Evolutionary conservation across 208 protist genomes (phyloP).

Genomic region (Trypanosoma scelopori): DNA sequence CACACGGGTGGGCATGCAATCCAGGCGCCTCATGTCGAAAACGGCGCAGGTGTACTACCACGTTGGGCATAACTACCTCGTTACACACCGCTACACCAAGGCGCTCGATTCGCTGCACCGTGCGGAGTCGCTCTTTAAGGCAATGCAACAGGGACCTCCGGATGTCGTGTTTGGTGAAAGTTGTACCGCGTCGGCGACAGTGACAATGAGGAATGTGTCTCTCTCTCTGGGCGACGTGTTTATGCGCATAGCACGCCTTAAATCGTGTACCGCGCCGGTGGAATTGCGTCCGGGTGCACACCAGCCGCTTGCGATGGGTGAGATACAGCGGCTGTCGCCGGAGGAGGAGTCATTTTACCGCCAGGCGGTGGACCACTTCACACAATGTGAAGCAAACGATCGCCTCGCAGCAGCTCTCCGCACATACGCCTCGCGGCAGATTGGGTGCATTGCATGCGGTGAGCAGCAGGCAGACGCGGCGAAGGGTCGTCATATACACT

Average conservation of each 20-base stretch:
- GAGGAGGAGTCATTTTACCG: conserved; percentile 52
- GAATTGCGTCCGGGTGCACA: conserved; percentile 22
- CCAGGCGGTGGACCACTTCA: conserved; percentile 56
- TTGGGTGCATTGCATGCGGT: conserved; percentile 31
- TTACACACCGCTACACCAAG: conserved; percentile 75
- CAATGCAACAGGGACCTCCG: conserved; percentile 36
- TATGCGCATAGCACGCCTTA: conserved; percentile 51
- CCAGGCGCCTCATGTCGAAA: conserved; percentile 52
- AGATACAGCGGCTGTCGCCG: conserved; percentile 33
- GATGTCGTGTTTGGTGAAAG: conserved; percentile 47
- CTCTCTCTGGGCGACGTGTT: conserved; percentile 60
- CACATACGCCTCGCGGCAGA: conserved; percentile 42
- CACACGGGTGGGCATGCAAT: conserved; percentile 43
- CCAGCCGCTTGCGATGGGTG: conserved; percentile 55
- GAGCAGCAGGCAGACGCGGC: conserved; percentile 35
- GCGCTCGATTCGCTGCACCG: conserved; percentile 75
- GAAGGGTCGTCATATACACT: conserved; percentile 36
- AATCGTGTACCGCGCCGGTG: conserved; percentile 24
- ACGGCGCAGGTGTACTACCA: conserved; percentile 71
- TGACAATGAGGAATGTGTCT: conserved; percentile 45
- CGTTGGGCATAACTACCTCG: conserved; percentile 57
- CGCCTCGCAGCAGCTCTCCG: conserved; percentile 41
- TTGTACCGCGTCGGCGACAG: conserved; percentile 32
- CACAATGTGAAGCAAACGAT: conserved; percentile 35
- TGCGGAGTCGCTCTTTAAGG: conserved; percentile 55